Percentiles rank a stretch among this genome's conserved stretches.
Conservation (phyloP, 2,329 filamentous ascomycete species). For the Coniochaeta sp. region DNA sequence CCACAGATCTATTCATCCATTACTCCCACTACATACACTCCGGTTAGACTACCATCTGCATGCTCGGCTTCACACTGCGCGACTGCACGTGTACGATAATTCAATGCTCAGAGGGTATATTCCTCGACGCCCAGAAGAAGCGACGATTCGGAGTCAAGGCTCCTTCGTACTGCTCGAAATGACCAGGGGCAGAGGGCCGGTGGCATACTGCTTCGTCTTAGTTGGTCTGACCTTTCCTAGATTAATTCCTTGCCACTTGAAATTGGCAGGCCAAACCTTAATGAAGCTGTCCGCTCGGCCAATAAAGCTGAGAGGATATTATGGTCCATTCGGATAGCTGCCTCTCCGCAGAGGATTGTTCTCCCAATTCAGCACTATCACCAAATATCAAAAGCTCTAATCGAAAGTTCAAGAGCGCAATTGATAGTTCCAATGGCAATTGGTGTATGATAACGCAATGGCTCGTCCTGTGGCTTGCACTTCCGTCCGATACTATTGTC, state of each 20-base stretch:
- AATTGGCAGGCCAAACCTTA: not conserved
- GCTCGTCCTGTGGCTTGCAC: not conserved
- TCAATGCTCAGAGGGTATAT: not conserved
- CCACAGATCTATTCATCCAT: not conserved
- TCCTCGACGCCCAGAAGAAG: not conserved
- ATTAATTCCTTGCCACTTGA: too few species aligned
- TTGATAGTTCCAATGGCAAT: not conserved
- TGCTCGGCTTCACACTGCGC: not conserved
- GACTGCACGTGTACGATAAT: not conserved
- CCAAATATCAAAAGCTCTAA: not conserved
- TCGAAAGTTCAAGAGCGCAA: not conserved
- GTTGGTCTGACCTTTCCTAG: not conserved
- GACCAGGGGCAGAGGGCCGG: too few species aligned
- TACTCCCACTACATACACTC: not conserved
- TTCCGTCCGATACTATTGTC: not conserved
- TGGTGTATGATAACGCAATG: not conserved
- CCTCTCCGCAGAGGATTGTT: not conserved
- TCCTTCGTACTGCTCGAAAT: too few species aligned
- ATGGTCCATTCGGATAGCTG: not conserved
- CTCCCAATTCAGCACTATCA: not conserved
- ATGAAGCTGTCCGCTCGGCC: not conserved
- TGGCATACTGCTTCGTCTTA: not conserved
- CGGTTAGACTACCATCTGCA: not conserved
- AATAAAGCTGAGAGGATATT: not conserved
- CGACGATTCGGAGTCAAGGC: not conserved